Percentiles rank a stretch among this genome's conserved stretches.
These are phyloP conservation scores for Ammopiptanthus mongolicus DNA, from an alignment of 306 rosid genomes.

Conservation along the genomic window DNA sequence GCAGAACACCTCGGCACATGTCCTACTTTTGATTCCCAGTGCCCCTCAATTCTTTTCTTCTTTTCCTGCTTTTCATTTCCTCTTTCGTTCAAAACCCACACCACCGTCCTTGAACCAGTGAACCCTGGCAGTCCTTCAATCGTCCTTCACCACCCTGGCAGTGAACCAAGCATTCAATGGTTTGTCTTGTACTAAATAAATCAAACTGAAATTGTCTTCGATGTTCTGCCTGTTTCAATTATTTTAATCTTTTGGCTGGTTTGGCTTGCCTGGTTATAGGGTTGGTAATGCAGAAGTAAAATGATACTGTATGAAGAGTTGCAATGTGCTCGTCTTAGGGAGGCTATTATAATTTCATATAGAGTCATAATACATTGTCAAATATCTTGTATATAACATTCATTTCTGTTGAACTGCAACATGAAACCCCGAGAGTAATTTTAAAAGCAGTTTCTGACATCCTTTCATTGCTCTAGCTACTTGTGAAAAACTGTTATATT, in stretches of 20 bases:
- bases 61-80: too few species aligned
- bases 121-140: too few species aligned
- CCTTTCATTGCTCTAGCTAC: background rate
- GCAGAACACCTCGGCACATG: too few species aligned
- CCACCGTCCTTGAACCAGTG: too few species aligned
- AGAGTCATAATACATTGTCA: background rate
- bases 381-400: slow-evolving; percentile 42
- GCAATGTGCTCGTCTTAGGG: slow-evolving; percentile 65
- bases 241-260: background rate
- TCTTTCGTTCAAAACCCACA: too few species aligned
- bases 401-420: slow-evolving; percentile 12
- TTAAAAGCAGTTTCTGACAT: background rate
- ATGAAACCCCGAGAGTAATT: background rate
- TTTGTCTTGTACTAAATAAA: background rate
- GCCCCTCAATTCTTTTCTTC: too few species aligned
- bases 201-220: background rate
- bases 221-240: background rate
- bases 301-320: slow-evolving; percentile 91
- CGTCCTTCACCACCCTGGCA: too few species aligned
- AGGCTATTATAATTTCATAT: background rate
- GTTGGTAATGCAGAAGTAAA: slow-evolving; percentile 44
- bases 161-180: background rate
- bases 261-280: slow-evolving; percentile 33
- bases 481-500: background rate
- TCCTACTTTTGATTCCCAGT: too few species aligned